phyloP scores from a whole-genome alignment of 306 rosid genomes.

The Corylus americana region DNA sequence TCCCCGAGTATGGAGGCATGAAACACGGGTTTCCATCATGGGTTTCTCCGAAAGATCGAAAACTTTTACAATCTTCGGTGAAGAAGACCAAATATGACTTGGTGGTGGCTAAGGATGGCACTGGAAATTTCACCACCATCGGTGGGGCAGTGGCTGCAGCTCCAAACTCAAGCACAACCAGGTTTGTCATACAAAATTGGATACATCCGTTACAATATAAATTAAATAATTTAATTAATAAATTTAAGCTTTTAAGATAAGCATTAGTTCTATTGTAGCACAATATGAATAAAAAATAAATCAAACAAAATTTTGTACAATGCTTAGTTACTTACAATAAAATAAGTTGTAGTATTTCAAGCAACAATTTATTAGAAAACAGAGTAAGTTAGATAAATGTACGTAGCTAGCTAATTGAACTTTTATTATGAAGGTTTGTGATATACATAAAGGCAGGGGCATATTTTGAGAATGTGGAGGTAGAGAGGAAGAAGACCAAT shows the following conservation, averaged over 20 bases:
- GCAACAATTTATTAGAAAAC: too few relatives aligned
- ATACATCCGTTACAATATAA: not conserved
- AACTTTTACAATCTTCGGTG: slow-evolving; percentile 46
- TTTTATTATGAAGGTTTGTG: slow-evolving; percentile 51
- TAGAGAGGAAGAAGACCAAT: slow-evolving; percentile 60
- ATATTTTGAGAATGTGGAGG: slow-evolving; percentile 87
- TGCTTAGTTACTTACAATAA: too few relatives aligned
- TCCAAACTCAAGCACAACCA: slow-evolving; percentile 79
- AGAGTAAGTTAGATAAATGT: not conserved
- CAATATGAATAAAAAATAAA: too few relatives aligned
- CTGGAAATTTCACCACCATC: slow-evolving; percentile 69
- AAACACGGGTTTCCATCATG: slow-evolving; percentile 63
- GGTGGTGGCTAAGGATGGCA: slow-evolving; percentile 82
- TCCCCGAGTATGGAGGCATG: slow-evolving; percentile 55
- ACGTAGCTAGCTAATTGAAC: not conserved
- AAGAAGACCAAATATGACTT: slow-evolving; percentile 52
- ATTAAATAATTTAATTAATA: too few relatives aligned
- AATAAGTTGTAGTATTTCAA: too few relatives aligned
- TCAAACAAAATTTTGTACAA: too few relatives aligned
- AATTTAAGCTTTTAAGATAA: too few relatives aligned
- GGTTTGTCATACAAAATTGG: slow-evolving; percentile 32
- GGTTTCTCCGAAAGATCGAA: slow-evolving; percentile 53
- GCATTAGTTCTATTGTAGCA: too few relatives aligned
- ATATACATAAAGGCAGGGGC: slow-evolving; percentile 77
- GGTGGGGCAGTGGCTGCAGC: slow-evolving; percentile 69